A percentile compares a stretch with the other conserved stretches of the same genome.
Conservation (phyloP, 2,329 filamentous ascomycete species). For the Pestalotiopsis sp. region DNA sequence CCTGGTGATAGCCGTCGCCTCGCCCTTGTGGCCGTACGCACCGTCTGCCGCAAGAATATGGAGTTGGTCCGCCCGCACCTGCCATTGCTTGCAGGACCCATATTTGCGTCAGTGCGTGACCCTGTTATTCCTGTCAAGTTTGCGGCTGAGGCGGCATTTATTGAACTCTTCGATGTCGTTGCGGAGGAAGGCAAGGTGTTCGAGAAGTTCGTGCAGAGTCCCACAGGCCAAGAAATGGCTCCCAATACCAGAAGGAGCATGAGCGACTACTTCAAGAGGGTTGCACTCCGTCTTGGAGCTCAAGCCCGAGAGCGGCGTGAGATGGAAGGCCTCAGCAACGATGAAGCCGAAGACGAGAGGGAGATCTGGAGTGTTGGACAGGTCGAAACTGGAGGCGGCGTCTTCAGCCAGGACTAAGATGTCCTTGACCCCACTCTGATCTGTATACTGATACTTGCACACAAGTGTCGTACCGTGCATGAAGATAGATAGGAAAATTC, state of each 20-base stretch:
- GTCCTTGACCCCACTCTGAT: neutral
- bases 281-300: slow-evolving; percentile 79
- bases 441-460: no score
- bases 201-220: slow-evolving; percentile 81
- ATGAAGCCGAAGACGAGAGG: slow-evolving; percentile 91
- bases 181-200: slow-evolving; percentile 86
- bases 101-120: slow-evolving; percentile 91
- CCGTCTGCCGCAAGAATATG: slow-evolving; percentile 76
- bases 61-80: slow-evolving; percentile 84
- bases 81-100: slow-evolving; percentile 73
- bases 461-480: neutral
- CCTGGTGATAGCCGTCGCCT: slow-evolving; percentile 83
- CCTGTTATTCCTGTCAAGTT: slow-evolving; percentile 93
- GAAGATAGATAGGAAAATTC: neutral
- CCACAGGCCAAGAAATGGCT: slow-evolving; percentile 64
- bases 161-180: slow-evolving; percentile 86
- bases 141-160: slow-evolving; percentile 90
- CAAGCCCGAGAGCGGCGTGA: slow-evolving; percentile 89
- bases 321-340: slow-evolving; percentile 71
- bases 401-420: slow-evolving; percentile 43
- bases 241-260: slow-evolving; percentile 83
- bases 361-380: slow-evolving; percentile 96
- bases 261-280: slow-evolving; percentile 95
- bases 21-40: slow-evolving; percentile 84
- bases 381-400: slow-evolving; percentile 73